These are phyloP conservation scores for Hypoxylon subgilvum DNA, from an alignment of 495 filamentous ascomycete species.

Conservation along the genomic window DNA sequence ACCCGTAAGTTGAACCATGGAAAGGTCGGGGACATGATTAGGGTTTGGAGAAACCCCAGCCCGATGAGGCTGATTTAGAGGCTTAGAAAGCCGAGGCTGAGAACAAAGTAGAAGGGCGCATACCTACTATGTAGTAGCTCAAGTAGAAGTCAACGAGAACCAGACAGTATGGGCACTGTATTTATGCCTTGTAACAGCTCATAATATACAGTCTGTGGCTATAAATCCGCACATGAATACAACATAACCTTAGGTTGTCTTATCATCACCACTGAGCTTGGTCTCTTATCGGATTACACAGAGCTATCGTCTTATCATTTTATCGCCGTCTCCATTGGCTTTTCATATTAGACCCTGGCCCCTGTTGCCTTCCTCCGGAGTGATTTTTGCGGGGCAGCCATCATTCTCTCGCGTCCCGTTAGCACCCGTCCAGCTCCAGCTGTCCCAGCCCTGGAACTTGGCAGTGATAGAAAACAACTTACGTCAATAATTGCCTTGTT, in stretches of 20 bases:
- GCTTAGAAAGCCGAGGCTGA: constrained; percentile 28
- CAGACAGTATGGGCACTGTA: too few species aligned
- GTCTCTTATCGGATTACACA: not conserved
- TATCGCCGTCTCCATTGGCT: constrained; percentile 28
- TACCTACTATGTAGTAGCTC: not conserved
- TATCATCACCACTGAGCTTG: constrained; percentile 26
- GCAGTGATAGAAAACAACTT: constrained; percentile 19
- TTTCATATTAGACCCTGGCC: constrained; percentile 24
- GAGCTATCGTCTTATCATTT: constrained; percentile 30
- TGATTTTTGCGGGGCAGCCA: constrained; percentile 26
- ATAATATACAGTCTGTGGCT: not conserved
- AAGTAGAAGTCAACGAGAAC: too few species aligned
- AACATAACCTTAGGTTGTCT: too few species aligned
- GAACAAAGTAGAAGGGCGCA: constrained; percentile 9
- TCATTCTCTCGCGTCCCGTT: constrained; percentile 39
- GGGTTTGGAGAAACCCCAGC: constrained; percentile 11
- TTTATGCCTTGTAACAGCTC: not conserved
- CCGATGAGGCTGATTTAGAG: constrained; percentile 24
- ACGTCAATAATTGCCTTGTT: constrained; percentile 23
- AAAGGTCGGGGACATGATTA: constrained; percentile 15
- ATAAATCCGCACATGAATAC: constrained; percentile 9
- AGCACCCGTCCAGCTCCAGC: too few species aligned
- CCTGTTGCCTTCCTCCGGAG: constrained; percentile 28
- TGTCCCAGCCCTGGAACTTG: constrained; percentile 17
- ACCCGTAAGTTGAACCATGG: constrained; percentile 1